Percentiles rank a stretch among this genome's conserved stretches.
phyloP scores from a whole-genome alignment of 225 moss, liverwort and hornwort species.

The Straminergon stramineum region DNA sequence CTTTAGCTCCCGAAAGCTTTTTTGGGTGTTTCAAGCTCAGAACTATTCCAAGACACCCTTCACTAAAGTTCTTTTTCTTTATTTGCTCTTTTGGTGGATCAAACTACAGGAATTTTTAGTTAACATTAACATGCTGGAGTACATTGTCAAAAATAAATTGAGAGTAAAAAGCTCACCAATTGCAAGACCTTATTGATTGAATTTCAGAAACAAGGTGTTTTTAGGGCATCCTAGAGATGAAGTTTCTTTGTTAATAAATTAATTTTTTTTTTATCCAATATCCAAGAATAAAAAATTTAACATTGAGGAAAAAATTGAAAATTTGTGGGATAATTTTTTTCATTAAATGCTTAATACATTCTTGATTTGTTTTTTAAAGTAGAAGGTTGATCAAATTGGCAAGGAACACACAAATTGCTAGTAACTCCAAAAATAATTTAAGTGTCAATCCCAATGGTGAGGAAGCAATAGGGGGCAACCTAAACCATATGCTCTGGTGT shows the following conservation, averaged over 20 bases:
- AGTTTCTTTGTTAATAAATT: too few relatives aligned
- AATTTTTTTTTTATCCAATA: too few relatives aligned
- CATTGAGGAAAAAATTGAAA: fast-evolving
- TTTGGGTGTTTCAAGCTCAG: background rate
- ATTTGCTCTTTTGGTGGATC: background rate
- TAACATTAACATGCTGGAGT: background rate
- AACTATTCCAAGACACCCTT: background rate
- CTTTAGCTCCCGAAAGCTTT: too few relatives aligned
- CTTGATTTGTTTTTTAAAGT: background rate
- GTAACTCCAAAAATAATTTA: background rate
- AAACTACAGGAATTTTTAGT: background rate
- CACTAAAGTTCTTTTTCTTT: background rate
- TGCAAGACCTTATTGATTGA: background rate
- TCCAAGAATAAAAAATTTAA: fast-evolving
- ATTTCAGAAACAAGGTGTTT: too few relatives aligned
- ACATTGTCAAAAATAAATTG: background rate
- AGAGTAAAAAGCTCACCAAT: background rate
- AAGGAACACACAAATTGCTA: background rate
- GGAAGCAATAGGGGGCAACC: background rate
- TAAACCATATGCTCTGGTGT: background rate
- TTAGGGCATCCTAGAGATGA: background rate
- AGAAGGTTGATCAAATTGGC: background rate
- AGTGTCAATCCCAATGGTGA: background rate
- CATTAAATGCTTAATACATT: background rate
- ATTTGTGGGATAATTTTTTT: too few relatives aligned